Evolutionary conservation across 352 stramenopile genomes (phyloP).

Genomic region (Pythium biforme): DNA sequence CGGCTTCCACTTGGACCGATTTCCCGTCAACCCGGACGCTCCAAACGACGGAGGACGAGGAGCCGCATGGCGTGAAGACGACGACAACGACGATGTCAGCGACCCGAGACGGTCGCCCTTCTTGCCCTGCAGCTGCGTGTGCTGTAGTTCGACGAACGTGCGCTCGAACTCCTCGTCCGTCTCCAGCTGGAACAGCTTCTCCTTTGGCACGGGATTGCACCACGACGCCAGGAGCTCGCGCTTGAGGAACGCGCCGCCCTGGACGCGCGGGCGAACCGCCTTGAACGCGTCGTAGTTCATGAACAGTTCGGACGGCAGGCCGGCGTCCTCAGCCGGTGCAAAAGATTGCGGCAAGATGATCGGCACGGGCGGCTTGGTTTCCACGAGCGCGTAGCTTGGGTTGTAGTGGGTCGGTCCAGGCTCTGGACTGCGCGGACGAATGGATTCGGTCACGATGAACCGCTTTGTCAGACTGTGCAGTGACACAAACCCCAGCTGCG

Average conservation of each 20-base stretch:
- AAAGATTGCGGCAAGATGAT: slow-evolving; percentile 52
- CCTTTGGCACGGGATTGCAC: slow-evolving; percentile 64
- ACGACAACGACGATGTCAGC: slow-evolving; percentile 4
- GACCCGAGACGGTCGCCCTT: not conserved
- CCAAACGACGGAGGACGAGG: not conserved
- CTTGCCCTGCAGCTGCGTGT: not conserved
- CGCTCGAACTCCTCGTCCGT: slow-evolving; percentile 29
- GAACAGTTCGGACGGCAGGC: slow-evolving; percentile 53
- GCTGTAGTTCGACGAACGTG: slow-evolving; percentile 19
- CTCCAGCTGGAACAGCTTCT: slow-evolving; percentile 15
- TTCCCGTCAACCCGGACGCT: not conserved
- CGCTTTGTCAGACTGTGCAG: slow-evolving; percentile 14
- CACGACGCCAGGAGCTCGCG: slow-evolving; percentile 65
- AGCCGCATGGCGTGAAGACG: not conserved
- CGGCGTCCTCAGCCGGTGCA: slow-evolving; percentile 25
- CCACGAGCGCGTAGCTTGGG: slow-evolving; percentile 45
- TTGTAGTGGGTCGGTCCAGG: slow-evolving; percentile 70
- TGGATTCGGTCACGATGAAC: slow-evolving; percentile 13
- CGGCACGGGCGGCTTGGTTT: slow-evolving; percentile 35
- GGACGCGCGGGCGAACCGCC: slow-evolving; percentile 45
- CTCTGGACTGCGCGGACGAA: slow-evolving; percentile 51
- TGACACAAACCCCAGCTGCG: slow-evolving; percentile 8
- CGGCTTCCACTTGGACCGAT: slow-evolving; percentile 1
- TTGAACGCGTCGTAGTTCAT: slow-evolving; percentile 77
- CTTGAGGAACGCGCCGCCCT: slow-evolving; percentile 51